Evolutionary conservation across 352 stramenopile genomes (phyloP).

Genomic region (Phytophthora meadii): DNA sequence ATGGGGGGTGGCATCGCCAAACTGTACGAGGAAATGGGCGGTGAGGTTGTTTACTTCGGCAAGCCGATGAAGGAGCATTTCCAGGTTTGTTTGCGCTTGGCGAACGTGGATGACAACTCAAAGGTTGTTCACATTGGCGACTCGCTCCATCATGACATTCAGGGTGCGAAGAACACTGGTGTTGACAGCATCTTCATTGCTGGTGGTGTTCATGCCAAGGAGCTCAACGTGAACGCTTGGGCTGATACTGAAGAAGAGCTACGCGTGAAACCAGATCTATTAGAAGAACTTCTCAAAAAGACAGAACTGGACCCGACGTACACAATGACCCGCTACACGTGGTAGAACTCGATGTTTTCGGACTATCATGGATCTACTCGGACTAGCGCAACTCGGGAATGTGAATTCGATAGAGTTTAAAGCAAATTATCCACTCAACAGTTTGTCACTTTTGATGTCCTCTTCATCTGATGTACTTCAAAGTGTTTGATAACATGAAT

Average conservation of each 20-base stretch:
- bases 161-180: slow-evolving; percentile 55
- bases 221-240: slow-evolving; percentile 46
- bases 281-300: slow-evolving; percentile 32
- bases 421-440: neutral
- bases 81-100: slow-evolving; percentile 59
- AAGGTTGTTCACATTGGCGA: slow-evolving; percentile 72
- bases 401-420: slow-evolving; percentile 3
- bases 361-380: neutral
- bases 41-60: slow-evolving; percentile 79
- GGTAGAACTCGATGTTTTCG: slow-evolving; percentile 25
- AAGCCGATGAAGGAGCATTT: slow-evolving; percentile 88
- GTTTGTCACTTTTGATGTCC: too few relatives aligned
- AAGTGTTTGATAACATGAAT: too few relatives aligned
- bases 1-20: slow-evolving; percentile 83
- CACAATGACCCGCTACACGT: slow-evolving; percentile 43
- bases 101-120: slow-evolving; percentile 28
- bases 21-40: slow-evolving; percentile 80
- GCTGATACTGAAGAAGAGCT: slow-evolving; percentile 29
- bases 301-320: slow-evolving; percentile 38
- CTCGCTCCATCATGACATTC: slow-evolving; percentile 73
- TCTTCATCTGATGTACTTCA: too few relatives aligned
- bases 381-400: neutral
- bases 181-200: slow-evolving; percentile 70
- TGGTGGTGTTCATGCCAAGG: slow-evolving; percentile 60
- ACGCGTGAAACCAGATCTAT: slow-evolving; percentile 32